phyloP scores from a whole-genome alignment of 163 green algal genomes.

The Prototheca wickerhamii region DNA sequence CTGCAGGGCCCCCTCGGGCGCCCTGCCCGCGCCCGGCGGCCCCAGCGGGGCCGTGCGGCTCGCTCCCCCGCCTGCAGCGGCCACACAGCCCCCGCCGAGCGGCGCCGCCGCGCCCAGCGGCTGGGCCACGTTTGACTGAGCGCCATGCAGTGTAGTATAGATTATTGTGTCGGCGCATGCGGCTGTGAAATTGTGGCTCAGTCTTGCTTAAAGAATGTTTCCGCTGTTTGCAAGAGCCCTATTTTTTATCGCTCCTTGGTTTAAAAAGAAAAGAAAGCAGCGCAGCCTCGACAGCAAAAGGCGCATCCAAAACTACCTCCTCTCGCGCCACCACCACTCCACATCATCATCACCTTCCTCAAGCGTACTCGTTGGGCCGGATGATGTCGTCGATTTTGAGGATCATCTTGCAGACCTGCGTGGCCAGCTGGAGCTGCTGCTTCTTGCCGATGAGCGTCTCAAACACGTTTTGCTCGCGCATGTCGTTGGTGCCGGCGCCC shows the following conservation, averaged over 20 bases:
- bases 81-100: not conserved
- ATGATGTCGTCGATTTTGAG: slow-evolving; percentile 99
- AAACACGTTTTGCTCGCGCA: slow-evolving; percentile 96
- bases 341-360: not conserved
- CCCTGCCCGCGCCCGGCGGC: not conserved
- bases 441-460: slow-evolving; percentile 97
- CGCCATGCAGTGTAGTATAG: not conserved
- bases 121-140: slow-evolving; percentile 31
- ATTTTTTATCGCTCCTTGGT: too few relatives aligned
- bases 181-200: too few relatives aligned
- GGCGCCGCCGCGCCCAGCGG: not conserved
- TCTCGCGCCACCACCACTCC: not conserved
- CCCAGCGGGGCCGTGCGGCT: not conserved
- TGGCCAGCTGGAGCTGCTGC: slow-evolving; percentile 95
- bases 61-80: not conserved
- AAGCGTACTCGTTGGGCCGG: slow-evolving; percentile 52
- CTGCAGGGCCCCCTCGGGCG: not conserved
- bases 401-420: slow-evolving; percentile 99
- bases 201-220: too few relatives aligned
- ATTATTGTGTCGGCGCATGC: not conserved
- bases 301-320: too few relatives aligned
- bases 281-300: too few relatives aligned
- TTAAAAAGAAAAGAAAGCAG: too few relatives aligned
- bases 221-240: not conserved
- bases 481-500: slow-evolving; percentile 92